Evolutionary conservation across 2,329 filamentous ascomycete genomes (phyloP), one percentile per base, ranked within the genome.

Genomic region (Reticulascus tulasneorum): DNA sequence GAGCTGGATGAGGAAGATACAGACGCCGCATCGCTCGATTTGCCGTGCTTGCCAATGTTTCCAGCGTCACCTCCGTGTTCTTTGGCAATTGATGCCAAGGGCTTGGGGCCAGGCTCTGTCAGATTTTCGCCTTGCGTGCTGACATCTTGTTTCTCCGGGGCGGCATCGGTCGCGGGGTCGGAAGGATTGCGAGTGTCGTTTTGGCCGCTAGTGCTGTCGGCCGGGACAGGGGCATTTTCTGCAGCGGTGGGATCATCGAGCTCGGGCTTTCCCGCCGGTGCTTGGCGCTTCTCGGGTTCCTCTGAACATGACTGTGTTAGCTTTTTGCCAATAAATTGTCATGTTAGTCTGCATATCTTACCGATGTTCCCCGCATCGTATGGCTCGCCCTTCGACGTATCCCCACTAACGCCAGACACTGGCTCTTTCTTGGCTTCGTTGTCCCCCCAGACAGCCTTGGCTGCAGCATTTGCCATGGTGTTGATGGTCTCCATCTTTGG

Each of bases 311-410:
- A n/a, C 5, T 16, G 8, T 22, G 25, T 45, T 12, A 42, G 32
- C 12, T 32, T 20, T 9, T 4, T 18, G 6, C 5, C 5, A 11
- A 12, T 9, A 12, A 8, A 4, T 13, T 12, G 9, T 15, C 17
- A 12, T 5, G 15, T 11, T 15, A 9, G 12, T 7, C 5, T 11
- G 24, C n/a, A 16, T 20, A 10, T 35, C 53, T 26, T 73, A 66
- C 77, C 71, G n/a, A 76, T 63, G 57, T 93, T 93, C 31, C 87
- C 87, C 39, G 79, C 78, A 54, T 93, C 87, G 50, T 81, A 94
- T 0, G 87, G 87, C 56, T 91, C 82, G 10, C 75, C 77, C 27
- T 69, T 71, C 17, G 73, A 71, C 5, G 84, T 83, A 54, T 82
- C 66, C 24, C 87, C 87, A 38, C 72, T 66, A 33, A 77, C 66